Conservation (phyloP, 306 rosid species). For the Glycine soja region DNA sequence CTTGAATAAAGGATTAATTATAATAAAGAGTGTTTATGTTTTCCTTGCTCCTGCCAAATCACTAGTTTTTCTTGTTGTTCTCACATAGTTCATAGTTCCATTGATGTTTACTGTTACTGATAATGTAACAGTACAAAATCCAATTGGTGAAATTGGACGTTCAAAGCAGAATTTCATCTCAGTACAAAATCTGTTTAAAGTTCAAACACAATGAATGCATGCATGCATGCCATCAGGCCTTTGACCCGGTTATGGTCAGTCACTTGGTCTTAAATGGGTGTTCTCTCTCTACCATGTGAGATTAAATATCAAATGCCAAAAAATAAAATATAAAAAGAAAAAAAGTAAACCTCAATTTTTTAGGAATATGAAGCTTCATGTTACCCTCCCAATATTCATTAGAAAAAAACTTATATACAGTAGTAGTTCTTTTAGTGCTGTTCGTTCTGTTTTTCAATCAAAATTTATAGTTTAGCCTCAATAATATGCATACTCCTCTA, state of each 20-base stretch:
- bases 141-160: constrained; percentile 26
- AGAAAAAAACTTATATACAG: too few species aligned
- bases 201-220: constrained; percentile 7
- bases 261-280: constrained; percentile 5
- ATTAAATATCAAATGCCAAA: constrained; percentile 8
- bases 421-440: too few species aligned
- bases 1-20: not conserved
- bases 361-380: constrained; percentile 1
- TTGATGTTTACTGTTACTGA: constrained; percentile 5
- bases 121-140: not conserved
- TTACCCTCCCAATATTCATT: not conserved
- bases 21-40: too few species aligned
- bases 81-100: not conserved
- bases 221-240: not conserved
- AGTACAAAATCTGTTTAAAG: too few species aligned
- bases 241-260: not conserved
- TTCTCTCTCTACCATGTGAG: constrained; percentile 24
- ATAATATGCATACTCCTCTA: too few species aligned
- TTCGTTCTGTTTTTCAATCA: too few species aligned
- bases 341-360: not conserved
- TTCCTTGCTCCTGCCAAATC: not conserved
- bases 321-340: not conserved
- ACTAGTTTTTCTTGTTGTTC: not conserved
- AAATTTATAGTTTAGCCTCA: too few species aligned
- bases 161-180: not conserved